A percentile compares a stretch with the other conserved stretches of the same genome.
Conservation (phyloP, 768 basidiomycete species). For the Tulasnella sp. region DNA sequence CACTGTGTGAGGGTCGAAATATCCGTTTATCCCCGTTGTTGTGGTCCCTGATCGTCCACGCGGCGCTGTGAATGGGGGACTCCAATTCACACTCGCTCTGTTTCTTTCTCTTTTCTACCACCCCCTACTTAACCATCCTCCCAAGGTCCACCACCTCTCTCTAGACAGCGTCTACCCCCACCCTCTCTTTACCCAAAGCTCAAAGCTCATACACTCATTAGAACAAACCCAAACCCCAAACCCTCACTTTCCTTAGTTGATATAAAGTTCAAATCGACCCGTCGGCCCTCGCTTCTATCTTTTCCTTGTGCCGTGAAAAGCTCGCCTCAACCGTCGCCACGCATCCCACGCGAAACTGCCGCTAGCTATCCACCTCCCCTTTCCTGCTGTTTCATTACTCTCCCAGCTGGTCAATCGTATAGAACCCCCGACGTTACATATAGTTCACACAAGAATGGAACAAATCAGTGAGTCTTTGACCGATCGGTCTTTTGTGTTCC, state of each 20-base stretch:
- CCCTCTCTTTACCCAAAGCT: neutral
- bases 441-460: neutral
- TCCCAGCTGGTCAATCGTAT: neutral
- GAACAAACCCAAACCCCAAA: neutral
- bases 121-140: neutral
- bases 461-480: neutral
- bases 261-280: neutral
- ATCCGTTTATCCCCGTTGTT: neutral
- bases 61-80: neutral
- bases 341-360: neutral
- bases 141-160: neutral
- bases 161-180: neutral
- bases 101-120: neutral
- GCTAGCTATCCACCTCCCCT: neutral
- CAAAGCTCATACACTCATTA: neutral
- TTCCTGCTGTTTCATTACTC: too few relatives aligned
- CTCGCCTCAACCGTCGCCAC: neutral
- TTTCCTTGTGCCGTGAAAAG: neutral
- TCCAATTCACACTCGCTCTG: neutral
- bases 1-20: neutral
- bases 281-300: slow-evolving; percentile 4
- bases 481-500: neutral
- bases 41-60: slow-evolving; percentile 2
- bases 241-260: neutral
- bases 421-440: neutral